phyloP scores from a whole-genome alignment of 2,329 filamentous ascomycete species.

The Dactylellina sp. region DNA sequence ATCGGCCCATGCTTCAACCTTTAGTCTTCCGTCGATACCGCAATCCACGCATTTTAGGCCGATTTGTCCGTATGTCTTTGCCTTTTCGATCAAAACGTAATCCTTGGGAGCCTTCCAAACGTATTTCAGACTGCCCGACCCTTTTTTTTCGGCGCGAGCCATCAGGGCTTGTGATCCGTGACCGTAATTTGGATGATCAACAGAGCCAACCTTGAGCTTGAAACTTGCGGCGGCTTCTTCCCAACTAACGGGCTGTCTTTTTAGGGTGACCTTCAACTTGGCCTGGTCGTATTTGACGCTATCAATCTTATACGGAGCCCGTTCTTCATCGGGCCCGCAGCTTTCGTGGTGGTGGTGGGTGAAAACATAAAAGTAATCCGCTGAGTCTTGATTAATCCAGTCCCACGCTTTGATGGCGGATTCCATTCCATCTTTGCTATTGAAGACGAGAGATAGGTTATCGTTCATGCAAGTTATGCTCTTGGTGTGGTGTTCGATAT shows the following conservation, averaged over 20 bases:
- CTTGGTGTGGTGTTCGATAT: conserved; percentile 25
- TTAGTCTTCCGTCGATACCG: background rate
- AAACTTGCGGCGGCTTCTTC: conserved; percentile 15
- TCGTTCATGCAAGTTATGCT: conserved; percentile 14
- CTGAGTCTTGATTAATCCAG: conserved; percentile 23
- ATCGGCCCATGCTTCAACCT: background rate
- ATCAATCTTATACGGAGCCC: conserved; percentile 17
- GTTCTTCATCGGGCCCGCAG: conserved; percentile 20
- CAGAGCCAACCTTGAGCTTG: conserved; percentile 7
- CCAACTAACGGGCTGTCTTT: conserved; percentile 7
- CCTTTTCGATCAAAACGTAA: background rate
- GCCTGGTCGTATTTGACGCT: conserved; percentile 5
- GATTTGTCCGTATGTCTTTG: background rate
- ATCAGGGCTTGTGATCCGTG: background rate
- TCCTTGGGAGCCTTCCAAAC: background rate
- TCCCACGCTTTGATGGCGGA: conserved; percentile 10
- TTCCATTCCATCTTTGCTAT: conserved; percentile 28
- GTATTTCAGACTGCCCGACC: background rate
- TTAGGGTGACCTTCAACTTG: background rate
- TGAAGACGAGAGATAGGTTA: conserved; percentile 28
- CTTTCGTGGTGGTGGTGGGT: conserved; percentile 24
- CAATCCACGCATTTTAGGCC: background rate
- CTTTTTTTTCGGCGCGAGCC: background rate
- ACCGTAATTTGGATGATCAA: conserved; percentile 1
- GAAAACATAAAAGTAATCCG: conserved; percentile 26